Conservation (phyloP, 2,329 filamentous ascomycete genomes). For the Xenoacremonium recifei region DNA sequence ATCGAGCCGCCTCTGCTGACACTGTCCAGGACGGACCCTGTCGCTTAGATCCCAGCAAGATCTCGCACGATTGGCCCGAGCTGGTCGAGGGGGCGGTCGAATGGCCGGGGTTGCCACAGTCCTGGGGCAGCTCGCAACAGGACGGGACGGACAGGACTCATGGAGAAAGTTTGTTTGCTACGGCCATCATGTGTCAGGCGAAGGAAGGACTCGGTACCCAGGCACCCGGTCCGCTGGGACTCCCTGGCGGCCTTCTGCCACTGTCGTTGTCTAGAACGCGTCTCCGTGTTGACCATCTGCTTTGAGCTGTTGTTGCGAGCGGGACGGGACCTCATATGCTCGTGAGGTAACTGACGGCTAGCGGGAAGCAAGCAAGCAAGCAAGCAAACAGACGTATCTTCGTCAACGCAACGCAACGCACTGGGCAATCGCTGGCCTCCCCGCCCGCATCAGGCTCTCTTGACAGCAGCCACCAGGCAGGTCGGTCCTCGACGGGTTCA, state of each 20-base stretch:
- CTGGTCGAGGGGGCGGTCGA: slow-evolving; percentile 9
- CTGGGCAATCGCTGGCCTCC: slow-evolving; percentile 2
- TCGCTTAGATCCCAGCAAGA: slow-evolving; percentile 17
- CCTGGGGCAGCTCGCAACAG: slow-evolving; percentile 13
- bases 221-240: slow-evolving; percentile 2
- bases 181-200: not conserved
- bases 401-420: no score
- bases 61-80: slow-evolving; percentile 18
- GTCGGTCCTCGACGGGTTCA: slow-evolving; percentile 9
- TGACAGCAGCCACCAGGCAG: slow-evolving; percentile 12
- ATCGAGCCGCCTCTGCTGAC: slow-evolving; percentile 20
- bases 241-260: not conserved
- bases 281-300: not conserved
- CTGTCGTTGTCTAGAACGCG: no score
- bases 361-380: no score
- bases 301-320: slow-evolving; percentile 1
- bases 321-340: not conserved
- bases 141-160: no score
- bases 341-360: no score
- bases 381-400: no score
- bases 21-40: slow-evolving; percentile 21
- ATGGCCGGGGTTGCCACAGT: slow-evolving; percentile 16
- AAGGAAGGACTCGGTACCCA: not conserved
- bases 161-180: slow-evolving; percentile 6
- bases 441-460: slow-evolving; percentile 3